Evolutionary conservation across 2,329 filamentous ascomycete species (phyloP).

Genomic region (Aspergillus viridinutans): DNA sequence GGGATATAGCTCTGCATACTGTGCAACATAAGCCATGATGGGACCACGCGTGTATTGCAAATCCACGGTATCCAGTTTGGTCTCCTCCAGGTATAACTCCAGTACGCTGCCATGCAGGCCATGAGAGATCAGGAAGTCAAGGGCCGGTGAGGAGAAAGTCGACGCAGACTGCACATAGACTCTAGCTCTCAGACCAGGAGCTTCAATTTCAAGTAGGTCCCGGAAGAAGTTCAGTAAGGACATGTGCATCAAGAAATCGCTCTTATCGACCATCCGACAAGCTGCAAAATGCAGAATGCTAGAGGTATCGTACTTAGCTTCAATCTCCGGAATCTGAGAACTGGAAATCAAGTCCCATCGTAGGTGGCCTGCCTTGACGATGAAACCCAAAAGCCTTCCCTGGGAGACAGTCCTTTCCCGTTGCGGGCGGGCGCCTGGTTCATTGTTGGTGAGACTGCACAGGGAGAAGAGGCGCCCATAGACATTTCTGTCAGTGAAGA

Average conservation of each 20-base stretch:
- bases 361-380: constrained; percentile 50
- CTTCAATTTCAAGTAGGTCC: constrained; percentile 47
- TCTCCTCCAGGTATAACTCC: constrained; percentile 50
- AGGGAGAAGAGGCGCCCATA: constrained; percentile 55
- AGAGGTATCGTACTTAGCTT: constrained; percentile 37
- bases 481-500: constrained; percentile 58
- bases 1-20: constrained; percentile 53
- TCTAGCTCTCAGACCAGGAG: constrained; percentile 31
- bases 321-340: constrained; percentile 51
- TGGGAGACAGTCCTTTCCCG: constrained; percentile 57
- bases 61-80: constrained; percentile 48
- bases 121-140: constrained; percentile 51
- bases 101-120: constrained; percentile 50
- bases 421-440: constrained; percentile 42
- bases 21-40: constrained; percentile 55
- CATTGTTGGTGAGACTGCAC: constrained; percentile 43
- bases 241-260: constrained; percentile 59
- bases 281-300: constrained; percentile 54
- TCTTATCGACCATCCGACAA: constrained; percentile 53
- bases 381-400: constrained; percentile 55
- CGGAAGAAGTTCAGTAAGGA: constrained; percentile 56
- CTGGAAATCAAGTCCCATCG: constrained; percentile 53
- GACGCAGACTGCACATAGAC: constrained; percentile 30
- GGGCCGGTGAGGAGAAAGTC: constrained; percentile 37
- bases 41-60: constrained; percentile 51